Evolutionary conservation across 768 basidiomycete species (phyloP).

Genomic region (Arthromyces matolae): DNA sequence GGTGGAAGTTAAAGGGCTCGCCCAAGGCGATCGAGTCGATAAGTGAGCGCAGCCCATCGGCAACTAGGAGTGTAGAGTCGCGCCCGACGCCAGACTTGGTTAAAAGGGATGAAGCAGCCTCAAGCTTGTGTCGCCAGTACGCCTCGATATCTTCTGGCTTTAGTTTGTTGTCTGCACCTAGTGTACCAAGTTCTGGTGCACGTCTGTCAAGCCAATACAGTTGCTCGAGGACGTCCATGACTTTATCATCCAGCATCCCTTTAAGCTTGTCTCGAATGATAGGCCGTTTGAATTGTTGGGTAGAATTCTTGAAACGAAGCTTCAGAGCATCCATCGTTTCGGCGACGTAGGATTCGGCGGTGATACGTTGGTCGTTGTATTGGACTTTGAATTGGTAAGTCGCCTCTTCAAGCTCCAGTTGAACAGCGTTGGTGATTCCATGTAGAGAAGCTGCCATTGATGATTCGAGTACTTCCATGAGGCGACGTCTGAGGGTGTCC

Average conservation of each 20-base stretch:
- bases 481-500: slow-evolving; percentile 78
- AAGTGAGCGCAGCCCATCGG: slow-evolving; percentile 84
- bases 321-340: slow-evolving; percentile 95
- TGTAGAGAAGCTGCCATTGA: slow-evolving; percentile 96
- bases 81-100: slow-evolving; percentile 96
- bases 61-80: slow-evolving; percentile 90
- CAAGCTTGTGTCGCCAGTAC: slow-evolving; percentile 96
- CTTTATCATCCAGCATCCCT: slow-evolving; percentile 89
- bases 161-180: slow-evolving; percentile 68
- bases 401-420: slow-evolving; percentile 94
- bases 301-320: slow-evolving; percentile 81
- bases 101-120: slow-evolving; percentile 86
- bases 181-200: slow-evolving; percentile 63
- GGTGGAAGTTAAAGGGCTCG: slow-evolving; percentile 92
- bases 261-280: slow-evolving; percentile 87
- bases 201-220: slow-evolving; percentile 96
- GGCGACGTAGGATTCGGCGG: slow-evolving; percentile 95
- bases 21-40: slow-evolving; percentile 86
- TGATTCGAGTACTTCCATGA: slow-evolving; percentile 97
- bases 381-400: slow-evolving; percentile 99
- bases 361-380: slow-evolving; percentile 92
- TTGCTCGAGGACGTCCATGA: slow-evolving; percentile 96
- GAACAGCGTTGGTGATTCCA: slow-evolving; percentile 94
- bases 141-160: slow-evolving; percentile 76
- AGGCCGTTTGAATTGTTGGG: slow-evolving; percentile 82